These are phyloP conservation scores for Fusarium nisikadoi DNA, from an alignment of 2,329 filamentous ascomycete genomes.

Conservation along the genomic window DNA sequence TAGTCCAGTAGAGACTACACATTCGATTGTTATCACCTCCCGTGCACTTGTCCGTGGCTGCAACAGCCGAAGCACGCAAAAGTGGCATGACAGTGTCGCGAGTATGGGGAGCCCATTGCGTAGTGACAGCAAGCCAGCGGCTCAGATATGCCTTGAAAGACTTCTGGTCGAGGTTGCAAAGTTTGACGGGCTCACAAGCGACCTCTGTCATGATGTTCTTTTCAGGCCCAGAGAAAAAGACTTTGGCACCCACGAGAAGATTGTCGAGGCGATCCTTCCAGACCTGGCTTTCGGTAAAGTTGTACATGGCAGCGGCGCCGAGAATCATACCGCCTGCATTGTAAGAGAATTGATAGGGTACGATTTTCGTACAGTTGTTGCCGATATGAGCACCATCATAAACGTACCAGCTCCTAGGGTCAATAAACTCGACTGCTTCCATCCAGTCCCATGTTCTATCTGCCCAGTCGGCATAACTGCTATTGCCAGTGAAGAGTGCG, in stretches of 20 bases:
- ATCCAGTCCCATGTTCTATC: slow-evolving; percentile 79
- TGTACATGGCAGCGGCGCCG: slow-evolving; percentile 76
- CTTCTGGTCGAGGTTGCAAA: slow-evolving; percentile 71
- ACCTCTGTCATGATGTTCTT: slow-evolving; percentile 71
- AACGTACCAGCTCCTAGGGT: slow-evolving; percentile 64
- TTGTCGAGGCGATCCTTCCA: slow-evolving; percentile 70
- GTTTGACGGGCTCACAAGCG: slow-evolving; percentile 70
- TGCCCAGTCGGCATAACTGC: slow-evolving; percentile 82
- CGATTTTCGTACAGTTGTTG: slow-evolving; percentile 67
- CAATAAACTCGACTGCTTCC: slow-evolving; percentile 65
- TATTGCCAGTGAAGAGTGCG: slow-evolving; percentile 80
- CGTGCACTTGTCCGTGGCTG: slow-evolving; percentile 66
- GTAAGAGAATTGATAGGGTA: slow-evolving; percentile 75
- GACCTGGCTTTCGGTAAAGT: slow-evolving; percentile 61
- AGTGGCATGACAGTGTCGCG: slow-evolving; percentile 62
- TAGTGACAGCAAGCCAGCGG: slow-evolving; percentile 70
- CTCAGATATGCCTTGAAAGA: slow-evolving; percentile 73
- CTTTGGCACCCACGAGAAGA: slow-evolving; percentile 62
- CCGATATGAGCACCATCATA: slow-evolving; percentile 70
- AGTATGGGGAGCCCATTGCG: slow-evolving; percentile 72
- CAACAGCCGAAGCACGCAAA: slow-evolving; percentile 65
- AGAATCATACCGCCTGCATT: slow-evolving; percentile 74
- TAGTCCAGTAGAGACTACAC: slow-evolving; percentile 71
- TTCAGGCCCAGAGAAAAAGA: slow-evolving; percentile 66
- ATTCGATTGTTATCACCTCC: slow-evolving; percentile 66